Base-by-base conservation (phyloP, 345 rosid genomes). In the Citrus inodora region DNA sequence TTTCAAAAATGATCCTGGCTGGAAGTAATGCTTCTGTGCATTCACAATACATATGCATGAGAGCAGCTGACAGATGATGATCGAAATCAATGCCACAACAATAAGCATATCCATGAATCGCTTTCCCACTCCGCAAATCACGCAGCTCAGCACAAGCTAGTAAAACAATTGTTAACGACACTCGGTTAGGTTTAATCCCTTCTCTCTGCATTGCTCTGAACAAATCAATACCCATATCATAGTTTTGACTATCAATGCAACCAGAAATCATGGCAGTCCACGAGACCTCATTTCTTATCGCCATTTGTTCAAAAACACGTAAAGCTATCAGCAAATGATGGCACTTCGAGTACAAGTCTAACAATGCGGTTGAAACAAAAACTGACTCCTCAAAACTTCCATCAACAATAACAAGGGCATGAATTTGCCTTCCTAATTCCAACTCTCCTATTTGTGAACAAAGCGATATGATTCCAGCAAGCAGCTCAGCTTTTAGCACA, bases 201-300 rank as follows among this genome's bases (percentile, higher is more conserved):
- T 79, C 77, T 56, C 71, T 78, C 75, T 80, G 92, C 94, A 90
- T 90, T 16, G 79, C 85, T 38, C 81, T 75, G 80, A 90, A 80
- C 80, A 79, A 83, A 75, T 70, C 67, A 76, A 90, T 25, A 5
- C 78, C 88, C 86, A 75, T 73, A 11, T 37, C 77, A 66, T 80
- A 80, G 9, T 81, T 71, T 3, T 62, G 61, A 80, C 84, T 84
- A 16, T 82, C 87, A 73, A 73, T 67, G 59, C 86, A 89, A 9
- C 94, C 91, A 0, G 90, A 86, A 78, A 90, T 82, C 80, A 89
- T 73, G 25, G 91, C 85, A 1, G 92, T 89, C 92, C 92, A 90
- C 0, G 92, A 85, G 24, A 87, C 82, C 83, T 85, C 91, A 79
- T 83, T 89, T 80, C 85, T 83, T 32, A 79, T 76, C 67, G 78